Evolutionary conservation across 352 stramenopile genomes (phyloP).

Genomic region (Aphanomyces euteiches): DNA sequence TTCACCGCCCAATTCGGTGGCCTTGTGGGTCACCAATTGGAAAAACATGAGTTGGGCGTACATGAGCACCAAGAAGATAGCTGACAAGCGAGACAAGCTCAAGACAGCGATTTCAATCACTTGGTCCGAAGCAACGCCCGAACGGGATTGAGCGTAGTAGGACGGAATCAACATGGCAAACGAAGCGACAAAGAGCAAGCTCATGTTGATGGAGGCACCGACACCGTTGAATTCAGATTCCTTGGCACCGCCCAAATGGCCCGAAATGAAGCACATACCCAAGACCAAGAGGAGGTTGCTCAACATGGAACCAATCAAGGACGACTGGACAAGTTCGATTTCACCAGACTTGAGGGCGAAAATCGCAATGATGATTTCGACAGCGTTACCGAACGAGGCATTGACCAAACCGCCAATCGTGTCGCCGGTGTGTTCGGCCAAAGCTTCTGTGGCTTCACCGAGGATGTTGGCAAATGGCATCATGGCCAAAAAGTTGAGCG

Average conservation of each 20-base stretch:
- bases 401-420: slow-evolving; percentile 97
- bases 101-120: slow-evolving; percentile 46
- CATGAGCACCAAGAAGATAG: slow-evolving; percentile 84
- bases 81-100: slow-evolving; percentile 71
- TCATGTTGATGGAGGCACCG: slow-evolving; percentile 91
- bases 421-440: slow-evolving; percentile 95
- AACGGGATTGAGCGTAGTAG: slow-evolving; percentile 79
- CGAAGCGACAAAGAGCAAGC: slow-evolving; percentile 89
- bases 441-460: slow-evolving; percentile 96
- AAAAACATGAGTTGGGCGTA: slow-evolving; percentile 96
- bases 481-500: slow-evolving; percentile 96
- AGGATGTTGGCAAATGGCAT: slow-evolving; percentile 93
- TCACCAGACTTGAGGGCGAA: slow-evolving; percentile 91
- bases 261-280: slow-evolving; percentile 93
- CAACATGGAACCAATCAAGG: slow-evolving; percentile 95
- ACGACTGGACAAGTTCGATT: slow-evolving; percentile 96
- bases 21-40: slow-evolving; percentile 92
- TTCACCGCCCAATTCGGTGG: slow-evolving; percentile 42
- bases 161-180: slow-evolving; percentile 92
- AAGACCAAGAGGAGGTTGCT: slow-evolving; percentile 97
- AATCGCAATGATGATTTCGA: slow-evolving; percentile 95
- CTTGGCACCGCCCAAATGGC: slow-evolving; percentile 57
- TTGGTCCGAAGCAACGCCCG: slow-evolving; percentile 59
- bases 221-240: slow-evolving; percentile 92
- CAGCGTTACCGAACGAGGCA: slow-evolving; percentile 97